Evolutionary conservation across 202 grass and related monocot species (phyloP), one percentile per base, ranked within the genome.

Genomic region (Musa balbisiana): DNA sequence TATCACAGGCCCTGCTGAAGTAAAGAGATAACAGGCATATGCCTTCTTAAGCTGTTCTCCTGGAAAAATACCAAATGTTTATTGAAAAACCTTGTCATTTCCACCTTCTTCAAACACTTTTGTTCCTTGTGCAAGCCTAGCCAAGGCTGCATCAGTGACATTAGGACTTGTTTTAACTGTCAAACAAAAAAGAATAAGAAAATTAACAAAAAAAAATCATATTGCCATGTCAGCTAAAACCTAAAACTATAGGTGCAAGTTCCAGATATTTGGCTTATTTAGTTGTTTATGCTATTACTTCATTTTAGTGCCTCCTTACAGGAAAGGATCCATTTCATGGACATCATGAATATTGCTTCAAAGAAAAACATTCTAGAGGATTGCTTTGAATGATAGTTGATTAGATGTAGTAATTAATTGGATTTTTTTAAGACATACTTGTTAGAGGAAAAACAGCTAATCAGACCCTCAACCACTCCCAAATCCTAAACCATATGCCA

Each of bases 71-170:
- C 85, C 91, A 71, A 99, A 99, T 77, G 71, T 83, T 87, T 92
- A 91, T 56, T 90, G 82, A 77, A 99, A 99, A 80, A 99, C 79
- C 84, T 87, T 80, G 54, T 92, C 83, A 55, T 79, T 86, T 23
- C 95, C 95, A 9, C 95, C 95, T 90, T 99, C 95, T 64, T 87
- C 91, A 75, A 94, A 76, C 77, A 90, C 91, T 80, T 99, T 99
- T 26, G 95, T 99, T 62, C 95, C 95, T 81, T 94, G 83, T 83
- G 95, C 2, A 67, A 99, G 83, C 72, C 86, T 87, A 75, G 95
- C 78, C 87, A 84, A 81, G 53, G 95, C 89, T 52, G 91, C 89
- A 73, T 91, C 91, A 62, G 95, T 90, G 60, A 95, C 73, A 83
- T 84, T 99, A 68, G 91, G 95, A 13, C 83, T 83, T 50, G 89